Percentiles rank a stretch among this genome's conserved stretches.
Conservation (phyloP, 1,139 yeast genomes). For the Taphrina flavorubra region DNA sequence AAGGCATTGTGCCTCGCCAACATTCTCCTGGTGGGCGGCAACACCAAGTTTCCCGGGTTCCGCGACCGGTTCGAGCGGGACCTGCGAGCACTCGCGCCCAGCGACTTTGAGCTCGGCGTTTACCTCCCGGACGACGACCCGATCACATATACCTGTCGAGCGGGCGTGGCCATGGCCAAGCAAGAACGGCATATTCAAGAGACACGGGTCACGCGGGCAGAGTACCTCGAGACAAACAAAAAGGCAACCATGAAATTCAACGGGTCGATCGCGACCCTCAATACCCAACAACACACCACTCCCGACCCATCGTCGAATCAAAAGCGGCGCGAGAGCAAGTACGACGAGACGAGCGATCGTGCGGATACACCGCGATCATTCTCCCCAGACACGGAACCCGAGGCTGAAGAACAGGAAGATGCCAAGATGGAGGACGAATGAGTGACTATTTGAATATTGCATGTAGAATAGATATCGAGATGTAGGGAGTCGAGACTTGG, state of each 20-base stretch:
- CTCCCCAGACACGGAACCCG: conserved; percentile 34
- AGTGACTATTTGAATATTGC: background rate
- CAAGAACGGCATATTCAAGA: conserved; percentile 3
- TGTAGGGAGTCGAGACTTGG: too few relatives aligned
- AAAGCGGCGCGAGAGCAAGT: conserved; percentile 28
- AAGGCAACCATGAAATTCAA: conserved; percentile 9
- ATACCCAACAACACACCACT: conserved; percentile 4
- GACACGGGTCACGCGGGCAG: conserved; percentile 13
- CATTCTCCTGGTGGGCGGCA: conserved; percentile 83
- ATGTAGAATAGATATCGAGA: background rate
- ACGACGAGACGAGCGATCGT: conserved; percentile 32
- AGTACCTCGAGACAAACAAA: conserved; percentile 20
- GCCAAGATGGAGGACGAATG: background rate
- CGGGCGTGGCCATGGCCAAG: conserved; percentile 7
- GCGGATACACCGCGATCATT: conserved; percentile 37
- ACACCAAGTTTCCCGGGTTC: conserved; percentile 72
- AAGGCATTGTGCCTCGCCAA: conserved; percentile 81
- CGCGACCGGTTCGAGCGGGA: conserved; percentile 55
- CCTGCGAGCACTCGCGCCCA: conserved; percentile 36
- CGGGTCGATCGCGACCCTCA: background rate
- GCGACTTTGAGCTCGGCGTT: conserved; percentile 6
- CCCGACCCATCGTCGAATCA: background rate
- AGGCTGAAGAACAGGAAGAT: conserved; percentile 1
- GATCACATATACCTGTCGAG: conserved; percentile 17
- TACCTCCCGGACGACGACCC: conserved; percentile 22